phyloP scores from a whole-genome alignment of 371 early-diverging fungal genomes.

The Umbelopsis sp. region DNA sequence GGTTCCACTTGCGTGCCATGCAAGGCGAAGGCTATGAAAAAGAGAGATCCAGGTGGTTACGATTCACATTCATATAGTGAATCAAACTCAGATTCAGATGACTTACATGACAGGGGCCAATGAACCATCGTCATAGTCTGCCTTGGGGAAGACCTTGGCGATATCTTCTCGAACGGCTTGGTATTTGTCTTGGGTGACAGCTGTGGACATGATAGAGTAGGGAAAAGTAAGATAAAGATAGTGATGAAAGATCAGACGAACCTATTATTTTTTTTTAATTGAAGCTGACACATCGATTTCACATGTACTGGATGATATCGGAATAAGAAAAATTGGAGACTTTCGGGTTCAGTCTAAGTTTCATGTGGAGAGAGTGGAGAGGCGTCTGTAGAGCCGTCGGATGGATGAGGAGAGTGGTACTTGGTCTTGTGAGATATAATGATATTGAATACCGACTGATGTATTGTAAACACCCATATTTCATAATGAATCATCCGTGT shows the following conservation, averaged over 20 bases:
- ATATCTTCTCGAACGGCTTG: conserved; percentile 60
- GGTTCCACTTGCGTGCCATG: conserved; percentile 89
- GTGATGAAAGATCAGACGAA: conserved; percentile 19
- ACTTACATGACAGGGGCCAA: conserved; percentile 76
- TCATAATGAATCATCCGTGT: too few species aligned
- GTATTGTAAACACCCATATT: too few species aligned
- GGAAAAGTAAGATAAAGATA: conserved; percentile 28
- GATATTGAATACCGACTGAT: too few species aligned
- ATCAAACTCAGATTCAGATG: background rate
- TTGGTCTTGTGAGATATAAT: too few species aligned
- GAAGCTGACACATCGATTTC: conserved; percentile 16
- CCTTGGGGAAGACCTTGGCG: conserved; percentile 58
- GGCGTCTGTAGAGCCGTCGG: too few species aligned
- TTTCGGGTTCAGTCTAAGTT: background rate
- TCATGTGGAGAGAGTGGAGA: background rate
- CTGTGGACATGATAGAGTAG: conserved; percentile 46
- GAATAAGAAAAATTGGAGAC: conserved; percentile 12
- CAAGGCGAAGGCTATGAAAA: conserved; percentile 65
- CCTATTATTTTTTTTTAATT: background rate
- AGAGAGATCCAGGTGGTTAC: background rate
- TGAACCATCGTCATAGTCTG: conserved; percentile 83
- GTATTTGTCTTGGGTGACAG: conserved; percentile 52
- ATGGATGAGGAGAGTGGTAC: too few species aligned
- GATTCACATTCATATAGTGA: conserved; percentile 12
- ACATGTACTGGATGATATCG: conserved; percentile 12